Evolutionary conservation across 2,329 filamentous ascomycete genomes (phyloP), one percentile per base, ranked within the genome.

Genomic region (Akanthomyces muscarius): DNA sequence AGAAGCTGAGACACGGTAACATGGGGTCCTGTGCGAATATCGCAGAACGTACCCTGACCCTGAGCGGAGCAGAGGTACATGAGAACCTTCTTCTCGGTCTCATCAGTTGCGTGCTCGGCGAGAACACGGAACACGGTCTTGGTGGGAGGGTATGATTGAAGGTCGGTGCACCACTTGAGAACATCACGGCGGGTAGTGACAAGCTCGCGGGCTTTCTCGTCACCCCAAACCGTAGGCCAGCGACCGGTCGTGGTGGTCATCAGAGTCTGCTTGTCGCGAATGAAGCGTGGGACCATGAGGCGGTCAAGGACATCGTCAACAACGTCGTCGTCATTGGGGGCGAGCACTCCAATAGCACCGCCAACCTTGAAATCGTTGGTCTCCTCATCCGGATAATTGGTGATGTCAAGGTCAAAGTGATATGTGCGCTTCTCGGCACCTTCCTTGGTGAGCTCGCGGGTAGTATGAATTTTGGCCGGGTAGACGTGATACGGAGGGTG

Each of bases 221-320:
- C 91, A 48, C 94, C 95, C 95, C 95, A 99, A 56, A 99, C 96
- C 0, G 95, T 99, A 4, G 95, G 95, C 94, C 94, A 99, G 56
- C 95, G 85, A 41, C 94, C 94, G 65, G 83, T 85, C 42, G 83
- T 86, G 0, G 95, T 98, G 74, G 87, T 88, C 68, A 98, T 78
- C 21, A 89, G 80, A 21, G 97, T 84, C 16, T 89, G 89, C 80
- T 91, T 95, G 77, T 96, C 90, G 36, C 95, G 89, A 65, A 95
- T 82, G 71, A 89, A 91, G 44, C 86, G 89, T 4, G 93, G 93
- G 25, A 98, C 83, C 69, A 90, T 83, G 21, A 99, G 86, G 28
- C 89, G 80, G 71, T 97, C 87, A 68, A 99, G 85, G 45, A 98
- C 80, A 66, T 95, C 89, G 18, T 97, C 90, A 1, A 99, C 93